Base-by-base conservation (phyloP, 2,329 filamentous ascomycete genomes). In the Cercospora berteroae region DNA sequence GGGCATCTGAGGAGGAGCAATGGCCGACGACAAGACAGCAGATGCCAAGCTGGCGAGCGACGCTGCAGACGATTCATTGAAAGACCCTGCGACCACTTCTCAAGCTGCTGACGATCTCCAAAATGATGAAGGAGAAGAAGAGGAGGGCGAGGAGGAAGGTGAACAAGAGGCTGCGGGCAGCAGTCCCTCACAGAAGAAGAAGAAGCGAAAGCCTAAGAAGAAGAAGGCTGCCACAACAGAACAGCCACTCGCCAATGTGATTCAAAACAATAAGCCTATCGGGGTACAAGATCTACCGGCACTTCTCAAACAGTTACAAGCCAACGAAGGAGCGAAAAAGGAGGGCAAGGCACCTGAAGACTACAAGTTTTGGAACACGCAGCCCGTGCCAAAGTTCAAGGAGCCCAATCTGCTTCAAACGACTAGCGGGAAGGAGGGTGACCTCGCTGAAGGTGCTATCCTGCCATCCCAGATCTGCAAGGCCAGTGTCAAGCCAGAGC, bases 291-390 rank as follows among this genome's bases (percentile, higher is more conserved):
- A 77, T 63, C 70, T 77, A 20, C 73, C 73, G 7, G 66, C 72
- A 27, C 63, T 77, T 27, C 69, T 77, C 0, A 69, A 77, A 52
- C 75, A 77, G 64, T 66, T 77, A 9, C 70, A 70, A 27, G 68
- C 70, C 8, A 65, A 71, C 27, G 67, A 69, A 29, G 65, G 63
- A 9, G 52, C 52, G 27, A 75, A 73, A 52, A 74, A 72, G 31
- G 76, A 77, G 65, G 76, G 75, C 66, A 78, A 78, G 63, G 71
- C 74, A 25, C 76, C 72, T 8, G 74, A 77, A 61, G 76, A 77
- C 67, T 97, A 98, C 85, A 97, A 96, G 81, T 99, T 99, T 83
- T 99, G 95, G 95, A 89, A 93, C 79, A 99, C 95, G 57, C 95
- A 99, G 80, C 95, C 95, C 0, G 95, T 99, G 67, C 91, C 92